Conservation (phyloP, 306 rosid genomes). For the Vigna angularis region DNA sequence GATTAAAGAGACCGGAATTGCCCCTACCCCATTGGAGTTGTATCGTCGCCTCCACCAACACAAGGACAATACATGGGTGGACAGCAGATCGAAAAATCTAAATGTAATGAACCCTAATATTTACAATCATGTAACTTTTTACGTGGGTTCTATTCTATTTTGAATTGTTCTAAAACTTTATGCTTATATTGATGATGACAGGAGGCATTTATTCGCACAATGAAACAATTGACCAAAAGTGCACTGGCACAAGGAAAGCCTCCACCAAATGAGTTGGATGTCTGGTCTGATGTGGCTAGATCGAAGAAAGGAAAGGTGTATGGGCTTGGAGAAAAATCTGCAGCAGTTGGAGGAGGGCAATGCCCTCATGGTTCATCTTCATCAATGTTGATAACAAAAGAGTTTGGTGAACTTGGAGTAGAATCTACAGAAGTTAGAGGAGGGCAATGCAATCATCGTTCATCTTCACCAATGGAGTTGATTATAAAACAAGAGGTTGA, state of each 20-base stretch:
- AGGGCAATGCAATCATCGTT: not conserved
- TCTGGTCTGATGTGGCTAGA: not conserved
- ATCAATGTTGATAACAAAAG: not conserved
- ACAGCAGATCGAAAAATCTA: not conserved
- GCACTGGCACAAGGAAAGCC: not conserved
- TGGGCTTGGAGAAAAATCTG: not conserved
- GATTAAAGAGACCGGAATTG: not conserved
- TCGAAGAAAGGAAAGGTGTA: not conserved
- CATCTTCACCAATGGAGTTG: not conserved
- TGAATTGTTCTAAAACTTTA: not conserved
- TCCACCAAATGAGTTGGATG: not conserved
- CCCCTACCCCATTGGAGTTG: conserved; percentile 2
- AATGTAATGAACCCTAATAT: not conserved
- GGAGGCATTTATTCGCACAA: not conserved
- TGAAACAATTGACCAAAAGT: not conserved
- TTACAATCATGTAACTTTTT: not conserved
- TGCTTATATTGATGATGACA: not conserved
- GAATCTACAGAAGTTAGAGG: too few relatives aligned
- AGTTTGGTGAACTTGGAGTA: not conserved
- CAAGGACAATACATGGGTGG: conserved; percentile 14
- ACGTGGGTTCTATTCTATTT: not conserved
- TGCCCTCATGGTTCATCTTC: not conserved
- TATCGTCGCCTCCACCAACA: not conserved
- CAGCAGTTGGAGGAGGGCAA: not conserved
- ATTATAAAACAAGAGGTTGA: not conserved